Percentiles rank a stretch among this genome's conserved stretches.
These are phyloP conservation scores for Lasiodiplodia sp. DNA, from an alignment of 2,329 filamentous ascomycete species.

Conservation along the genomic window DNA sequence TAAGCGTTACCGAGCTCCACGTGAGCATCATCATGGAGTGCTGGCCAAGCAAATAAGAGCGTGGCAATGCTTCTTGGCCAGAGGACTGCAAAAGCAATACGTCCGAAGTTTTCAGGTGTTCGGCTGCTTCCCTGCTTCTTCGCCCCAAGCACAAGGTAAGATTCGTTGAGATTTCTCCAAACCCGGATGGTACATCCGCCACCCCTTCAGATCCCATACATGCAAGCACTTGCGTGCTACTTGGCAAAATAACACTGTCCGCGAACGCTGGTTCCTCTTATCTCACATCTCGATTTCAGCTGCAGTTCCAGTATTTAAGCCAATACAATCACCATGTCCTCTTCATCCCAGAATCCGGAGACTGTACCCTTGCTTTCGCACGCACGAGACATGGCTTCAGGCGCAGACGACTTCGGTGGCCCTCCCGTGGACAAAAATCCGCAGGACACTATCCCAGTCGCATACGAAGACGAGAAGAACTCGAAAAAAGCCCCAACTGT, in stretches of 20 bases:
- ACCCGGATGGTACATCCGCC: background rate
- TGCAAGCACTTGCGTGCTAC: slow-evolving; percentile 13
- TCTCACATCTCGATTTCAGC: slow-evolving; percentile 11
- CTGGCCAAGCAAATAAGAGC: background rate
- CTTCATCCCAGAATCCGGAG: background rate
- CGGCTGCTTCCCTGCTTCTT: background rate
- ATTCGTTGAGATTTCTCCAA: background rate
- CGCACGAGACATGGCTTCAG: background rate
- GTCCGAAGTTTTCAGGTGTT: background rate
- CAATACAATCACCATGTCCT: background rate
- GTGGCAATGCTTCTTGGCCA: background rate
- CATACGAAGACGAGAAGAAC: background rate
- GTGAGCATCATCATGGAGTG: background rate
- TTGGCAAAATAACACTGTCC: slow-evolving; percentile 11
- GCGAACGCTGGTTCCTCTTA: background rate
- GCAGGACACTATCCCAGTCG: background rate
- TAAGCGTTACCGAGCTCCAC: background rate
- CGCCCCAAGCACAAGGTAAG: background rate
- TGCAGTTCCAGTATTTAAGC: slow-evolving; percentile 7
- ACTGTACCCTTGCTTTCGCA: background rate
- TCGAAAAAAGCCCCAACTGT: background rate
- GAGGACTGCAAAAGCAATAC: background rate
- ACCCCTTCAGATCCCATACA: background rate
- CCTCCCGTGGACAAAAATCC: slow-evolving; percentile 9
- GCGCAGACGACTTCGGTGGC: slow-evolving; percentile 5